Evolutionary conservation across 345 rosid genomes (phyloP), one percentile per base, ranked within the genome.

Genomic region (Lumnitzera racemosa): DNA sequence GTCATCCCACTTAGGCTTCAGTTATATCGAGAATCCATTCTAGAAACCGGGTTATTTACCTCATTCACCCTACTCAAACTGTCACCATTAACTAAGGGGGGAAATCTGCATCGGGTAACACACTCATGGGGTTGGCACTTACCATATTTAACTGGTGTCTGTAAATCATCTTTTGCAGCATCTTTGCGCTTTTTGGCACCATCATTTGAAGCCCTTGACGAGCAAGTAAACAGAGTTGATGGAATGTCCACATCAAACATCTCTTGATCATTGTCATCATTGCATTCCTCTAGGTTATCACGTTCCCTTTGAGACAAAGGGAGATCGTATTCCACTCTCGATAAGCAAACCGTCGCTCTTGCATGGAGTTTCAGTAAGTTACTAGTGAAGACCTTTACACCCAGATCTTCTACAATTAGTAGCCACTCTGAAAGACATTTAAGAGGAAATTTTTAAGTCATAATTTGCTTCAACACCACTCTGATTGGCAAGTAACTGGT

Each of bases 111-210:
- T 41, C 61, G 64, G 12, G 1, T 52, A 3, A 57, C 60, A 56
- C 61, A 63, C n/a, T 63, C 82, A 15, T 23, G 72, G 46, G 60
- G 65, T 23, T 76, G 70, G 75, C 63, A 74, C 68, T 79, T 91
- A 47, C 72, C 66, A 62, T 75, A 49, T 76, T 84, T 88, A 55
- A 67, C 56, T 23, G 78, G 80, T 53, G 59, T 64, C 58, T 77
- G 73, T 36, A 58, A 74, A 65, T 80, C 94, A 51, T 59, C 64
- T 24, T 56, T 50, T 54, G 67, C 62, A 68, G 70, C 81, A 57
- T 82, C 89, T 80, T 83, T 88, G 61, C 90, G 95, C 59, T 91
- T 88, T 72, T 83, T 88, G 20, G 81, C 70, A 53, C 63, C 70
- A 46, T 72, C 70, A 49, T 63, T 54, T 54, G 64, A 49, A 12